Conservation (phyloP, 2,329 filamentous ascomycete genomes). For the Fusarium siculi region DNA sequence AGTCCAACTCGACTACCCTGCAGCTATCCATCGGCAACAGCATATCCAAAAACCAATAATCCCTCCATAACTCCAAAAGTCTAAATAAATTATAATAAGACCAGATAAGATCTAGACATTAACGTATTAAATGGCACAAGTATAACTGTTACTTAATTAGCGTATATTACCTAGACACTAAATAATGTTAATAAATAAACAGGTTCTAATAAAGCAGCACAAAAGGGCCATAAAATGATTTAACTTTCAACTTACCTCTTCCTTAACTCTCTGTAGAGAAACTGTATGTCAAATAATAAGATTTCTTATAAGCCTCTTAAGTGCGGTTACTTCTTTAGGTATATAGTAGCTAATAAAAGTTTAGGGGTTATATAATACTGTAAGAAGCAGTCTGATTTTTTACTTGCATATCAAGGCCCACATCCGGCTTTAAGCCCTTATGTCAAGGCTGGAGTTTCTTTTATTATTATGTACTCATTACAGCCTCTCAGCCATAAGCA, state of each 20-base stretch:
- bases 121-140: too few relatives aligned
- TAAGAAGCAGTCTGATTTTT: neutral
- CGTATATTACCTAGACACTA: too few relatives aligned
- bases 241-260: too few relatives aligned
- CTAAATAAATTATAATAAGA: too few relatives aligned
- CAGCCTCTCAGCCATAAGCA: rapidly evolving
- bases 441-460: rapidly evolving
- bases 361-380: rapidly evolving
- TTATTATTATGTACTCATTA: rapidly evolving
- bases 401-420: rapidly evolving
- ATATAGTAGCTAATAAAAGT: too few relatives aligned
- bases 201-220: too few relatives aligned
- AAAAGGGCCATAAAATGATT: too few relatives aligned
- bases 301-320: rapidly evolving
- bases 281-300: too few relatives aligned
- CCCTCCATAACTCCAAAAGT: rapidly evolving
- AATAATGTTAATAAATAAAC: too few relatives aligned
- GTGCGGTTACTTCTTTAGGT: rapidly evolving
- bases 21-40: rapidly evolving
- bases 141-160: too few relatives aligned
- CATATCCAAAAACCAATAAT: rapidly evolving
- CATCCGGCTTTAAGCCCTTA: rapidly evolving
- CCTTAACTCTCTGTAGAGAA: too few relatives aligned
- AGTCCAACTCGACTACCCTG: neutral
- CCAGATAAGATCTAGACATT: too few relatives aligned